Evolutionary conservation across 2,329 filamentous ascomycete genomes (phyloP), one percentile per base, ranked within the genome.

Genomic region (Fusarium verrucosum): DNA sequence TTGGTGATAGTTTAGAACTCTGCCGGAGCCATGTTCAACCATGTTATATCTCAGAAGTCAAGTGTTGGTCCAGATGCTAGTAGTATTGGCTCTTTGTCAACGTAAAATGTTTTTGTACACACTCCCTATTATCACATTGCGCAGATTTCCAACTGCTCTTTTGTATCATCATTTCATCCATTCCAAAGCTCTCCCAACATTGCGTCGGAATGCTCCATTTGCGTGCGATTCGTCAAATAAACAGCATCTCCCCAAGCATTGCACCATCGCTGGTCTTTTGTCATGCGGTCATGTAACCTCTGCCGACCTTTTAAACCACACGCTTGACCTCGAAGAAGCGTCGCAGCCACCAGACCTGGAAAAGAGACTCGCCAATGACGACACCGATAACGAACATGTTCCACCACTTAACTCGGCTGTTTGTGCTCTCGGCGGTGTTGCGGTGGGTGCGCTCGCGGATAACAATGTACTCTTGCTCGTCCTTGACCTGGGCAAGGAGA

Each of bases 331-430:
- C 94, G 76, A 97, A 97, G 86, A 99, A 99, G 75, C 95, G 88
- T 82, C 96, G 95, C 77, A 99, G 80, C 94, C 95, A 99, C 94
- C 95, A 99, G 68, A 99, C 94, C 83, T 99, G 95, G 84, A 99
- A 99, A 69, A 97, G 83, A 61, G 93, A 95, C 83, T 98, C 92
- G 73, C 91, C 93, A 68, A 96, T 84, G 65, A 99, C 86, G 46
- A 98, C 89, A 54, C 88, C 86, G 67, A 99, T 88, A 80, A 99
- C 94, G 80, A 98, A 98, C 72, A 98, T 86, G 79, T 95, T 97
- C 95, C 95, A 99, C 95, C 95, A 99, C 84, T 99, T 99, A 77
- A 99, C 95, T 69, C 95, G 87, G 71, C 88, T 87, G 80, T 99
- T 99, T 74, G 95, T 99, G 85, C 94, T 97, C 83, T 99, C 95